Base-by-base conservation (phyloP, 331 rosid species). In the Malus hybrid region DNA sequence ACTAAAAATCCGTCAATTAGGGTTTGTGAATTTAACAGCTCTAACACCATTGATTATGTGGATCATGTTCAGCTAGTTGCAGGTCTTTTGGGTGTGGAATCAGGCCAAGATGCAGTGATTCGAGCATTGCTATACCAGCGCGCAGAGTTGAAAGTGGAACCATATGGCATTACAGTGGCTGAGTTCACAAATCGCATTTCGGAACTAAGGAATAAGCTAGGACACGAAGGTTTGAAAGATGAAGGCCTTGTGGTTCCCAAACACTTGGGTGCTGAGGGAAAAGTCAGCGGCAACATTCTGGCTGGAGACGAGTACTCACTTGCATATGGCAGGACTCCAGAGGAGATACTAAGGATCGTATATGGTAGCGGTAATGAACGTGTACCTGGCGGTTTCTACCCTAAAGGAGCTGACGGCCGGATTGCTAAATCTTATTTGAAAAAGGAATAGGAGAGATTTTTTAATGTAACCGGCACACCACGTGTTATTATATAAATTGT, bases 101-200 rank as follows among this genome's bases (percentile, higher is more conserved):
- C 96, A 0, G 96, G 97, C 7, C 96, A 91, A 83, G 96, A 91
- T 75, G 96, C 98, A 16, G 85, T 91, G 4, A 74, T 93, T 14
- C 39, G 96, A 61, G 55, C 78, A 54, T 24, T 85, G 74, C 61
- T 93, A 36, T 93, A 91, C 5, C 82, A 83, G 73, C 85, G 29
- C 0, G 67, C 61, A 2, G 1, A 0, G 3, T 1, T 0, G n/a
- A 31, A 0, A 10, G 96, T 91, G 16, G 5, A 1, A 0, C 94
- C 96, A 0, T 91, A 93, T 64, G 84, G 81, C 28, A 64, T 82
- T 54, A 80, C 67, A 0, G 94, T 93, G 71, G 84, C 77, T 3
- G 89, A 80, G 80, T 93, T 91, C 78, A 91, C 97, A 1, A 10
- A 83, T 29, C 84, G 60, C 36, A 88, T 93, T 20, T 91, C 97